Evolutionary conservation across 257 asterid genomes (phyloP), one percentile per base, ranked within the genome.

Genomic region (Plantago major): DNA sequence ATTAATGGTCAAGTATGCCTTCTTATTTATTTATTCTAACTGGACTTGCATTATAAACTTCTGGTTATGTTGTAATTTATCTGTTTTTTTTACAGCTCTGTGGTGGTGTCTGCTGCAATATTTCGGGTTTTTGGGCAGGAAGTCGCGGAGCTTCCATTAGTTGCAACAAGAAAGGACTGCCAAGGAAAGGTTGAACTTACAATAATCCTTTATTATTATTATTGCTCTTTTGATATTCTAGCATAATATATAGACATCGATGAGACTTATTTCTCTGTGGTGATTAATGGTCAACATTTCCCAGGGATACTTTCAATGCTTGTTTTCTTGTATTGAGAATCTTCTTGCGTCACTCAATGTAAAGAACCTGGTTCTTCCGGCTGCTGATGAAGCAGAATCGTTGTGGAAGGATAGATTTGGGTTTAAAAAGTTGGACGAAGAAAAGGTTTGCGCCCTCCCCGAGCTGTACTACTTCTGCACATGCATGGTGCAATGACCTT

Each of bases 131-230:
- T 83, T 46, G 96, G 96, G 5, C 78, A 76, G 78, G 94, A 79
- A 71, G 75, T 86, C 44, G 98, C 94, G 1, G 96, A 90, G 76
- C 82, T 90, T 40, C 96, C 98, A 13, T 68, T 90, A 22, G 98
- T 88, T 64, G 98, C 98, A 3, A 90, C 96, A 3, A 66, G 73
- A 64, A 67, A 64, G 10, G 76, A 71, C 15, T 74, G 57, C 63
- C 94, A 90, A 65, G 90, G 95, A 62, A 81, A 77, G 94, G 98
- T 85, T 26, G 30, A 73, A 37, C 51, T 38, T 19, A 42, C 15
- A 67, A 67, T 22, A 11, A 0, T 26, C 11, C 17, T 4, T 67
- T 12, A 43, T n/a, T 26, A 30, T 37, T 45, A 45, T 62, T 46
- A 33, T 66, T 62, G 4, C 45, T 37, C 18, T 14, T 17, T 46